A percentile compares a stretch with the other conserved stretches of the same genome.
Evolutionary conservation across 1,284 basidiomycete species (phyloP).

Genomic region (Ceratobasidium sp.): DNA sequence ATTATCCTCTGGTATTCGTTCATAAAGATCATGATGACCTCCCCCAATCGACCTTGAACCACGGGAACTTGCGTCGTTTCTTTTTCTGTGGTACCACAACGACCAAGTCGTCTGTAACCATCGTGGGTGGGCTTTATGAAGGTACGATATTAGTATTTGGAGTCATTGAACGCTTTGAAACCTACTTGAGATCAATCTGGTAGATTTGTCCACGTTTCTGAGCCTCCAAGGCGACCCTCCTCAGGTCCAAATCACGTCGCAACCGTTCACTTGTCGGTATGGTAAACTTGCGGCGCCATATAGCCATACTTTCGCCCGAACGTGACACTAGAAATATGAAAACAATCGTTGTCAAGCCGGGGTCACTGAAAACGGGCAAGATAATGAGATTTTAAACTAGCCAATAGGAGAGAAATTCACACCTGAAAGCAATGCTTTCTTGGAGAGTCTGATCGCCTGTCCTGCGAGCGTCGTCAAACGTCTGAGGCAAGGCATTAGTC

Average conservation of each 20-base stretch:
- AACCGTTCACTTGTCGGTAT: conserved; percentile 48
- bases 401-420: not conserved
- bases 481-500: conserved; percentile 14
- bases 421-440: conserved; percentile 50
- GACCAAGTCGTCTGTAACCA: conserved; percentile 20
- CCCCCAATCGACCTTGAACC: conserved; percentile 41
- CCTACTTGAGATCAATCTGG: conserved; percentile 26
- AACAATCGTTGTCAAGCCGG: conserved; percentile 47
- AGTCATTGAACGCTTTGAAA: not conserved
- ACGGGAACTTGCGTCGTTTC: conserved; percentile 39
- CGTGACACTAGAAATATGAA: conserved; percentile 49
- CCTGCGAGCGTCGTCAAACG: conserved; percentile 45
- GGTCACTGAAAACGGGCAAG: conserved; percentile 42
- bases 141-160: not conserved
- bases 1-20: conserved; percentile 5
- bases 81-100: conserved; percentile 27
- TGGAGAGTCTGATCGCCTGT: conserved; percentile 48
- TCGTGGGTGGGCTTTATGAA: conserved; percentile 9
- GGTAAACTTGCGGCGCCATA: conserved; percentile 47
- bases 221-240: conserved; percentile 17
- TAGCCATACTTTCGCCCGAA: conserved; percentile 47
- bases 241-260: conserved; percentile 35
- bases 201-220: conserved; percentile 20
- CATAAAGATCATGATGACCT: not conserved
- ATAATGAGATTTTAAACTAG: not conserved